Percentiles rank a stretch among this genome's conserved stretches.
Evolutionary conservation across 1,284 basidiomycete genomes (phyloP).

Genomic region (Heliocybe sulcata): DNA sequence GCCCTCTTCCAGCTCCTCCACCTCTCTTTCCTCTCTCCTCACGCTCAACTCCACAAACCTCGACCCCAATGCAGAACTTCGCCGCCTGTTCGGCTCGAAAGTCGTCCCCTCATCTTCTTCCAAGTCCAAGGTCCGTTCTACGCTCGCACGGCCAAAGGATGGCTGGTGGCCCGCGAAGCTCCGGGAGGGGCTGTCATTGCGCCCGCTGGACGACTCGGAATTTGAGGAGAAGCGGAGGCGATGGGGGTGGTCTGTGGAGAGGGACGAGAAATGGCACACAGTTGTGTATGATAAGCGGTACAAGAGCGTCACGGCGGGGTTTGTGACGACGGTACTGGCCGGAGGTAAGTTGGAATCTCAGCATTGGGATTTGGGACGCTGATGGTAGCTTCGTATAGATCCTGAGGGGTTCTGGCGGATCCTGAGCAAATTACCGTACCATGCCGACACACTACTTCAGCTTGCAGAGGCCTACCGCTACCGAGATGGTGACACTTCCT

Average conservation of each 20-base stretch:
- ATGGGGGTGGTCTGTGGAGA: slow-evolving; percentile 28
- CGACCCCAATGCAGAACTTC: slow-evolving; percentile 83
- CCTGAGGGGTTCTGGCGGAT: slow-evolving; percentile 61
- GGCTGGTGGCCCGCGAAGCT: slow-evolving; percentile 57
- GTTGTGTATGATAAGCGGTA: slow-evolving; percentile 83
- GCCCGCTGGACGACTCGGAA: slow-evolving; percentile 51
- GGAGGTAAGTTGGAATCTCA: slow-evolving; percentile 49
- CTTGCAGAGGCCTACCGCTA: slow-evolving; percentile 80
- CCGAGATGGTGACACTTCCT: slow-evolving; percentile 59
- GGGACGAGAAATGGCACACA: slow-evolving; percentile 77
- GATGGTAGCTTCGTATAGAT: slow-evolving; percentile 31
- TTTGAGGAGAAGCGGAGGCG: slow-evolving; percentile 32
- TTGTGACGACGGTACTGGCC: slow-evolving; percentile 72
- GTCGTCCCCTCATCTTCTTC: slow-evolving; percentile 36
- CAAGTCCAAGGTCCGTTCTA: slow-evolving; percentile 32
- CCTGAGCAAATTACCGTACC: slow-evolving; percentile 63
- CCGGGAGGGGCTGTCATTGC: slow-evolving; percentile 65
- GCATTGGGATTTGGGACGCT: not conserved
- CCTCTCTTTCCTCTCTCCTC: slow-evolving; percentile 51
- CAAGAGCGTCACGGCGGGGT: slow-evolving; percentile 71
- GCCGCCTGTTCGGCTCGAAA: slow-evolving; percentile 87
- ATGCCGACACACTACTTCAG: slow-evolving; percentile 87
- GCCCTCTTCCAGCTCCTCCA: slow-evolving; percentile 16
- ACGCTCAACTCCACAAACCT: slow-evolving; percentile 73
- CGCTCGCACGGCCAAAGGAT: slow-evolving; percentile 54